Evolutionary conservation across 2,329 filamentous ascomycete genomes (phyloP), one percentile per base, ranked within the genome.

Genomic region (Aspergillus sclerotialis): DNA sequence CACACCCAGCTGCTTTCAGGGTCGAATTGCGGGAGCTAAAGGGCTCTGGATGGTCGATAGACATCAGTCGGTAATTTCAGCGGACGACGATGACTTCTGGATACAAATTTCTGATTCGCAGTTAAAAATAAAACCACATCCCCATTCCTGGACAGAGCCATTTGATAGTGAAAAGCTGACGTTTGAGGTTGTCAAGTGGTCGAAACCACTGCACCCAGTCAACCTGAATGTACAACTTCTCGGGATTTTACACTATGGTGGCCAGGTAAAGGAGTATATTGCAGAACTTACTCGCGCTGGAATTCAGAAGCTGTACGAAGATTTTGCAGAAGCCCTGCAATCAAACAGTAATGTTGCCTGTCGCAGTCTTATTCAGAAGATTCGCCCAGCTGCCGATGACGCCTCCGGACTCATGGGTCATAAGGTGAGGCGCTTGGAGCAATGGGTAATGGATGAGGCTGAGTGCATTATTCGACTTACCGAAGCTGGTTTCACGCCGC

Each of bases 41-140:
- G 77, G 77, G 2, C 46, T 80, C 4, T 80, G 76, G 76, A 72
- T 75, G 52, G 61, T 76, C 2, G 72, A 71, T 35, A 56, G 53
- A 4, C 50, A 60, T 44, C 55, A 37, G 46, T 61, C 52, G 6
- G 35, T 37, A 11, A 35, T 46, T 23, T 42, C 24, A 13, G 35
- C 29, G 9, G 45, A 44, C 1, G 50, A 64, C 9, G 48, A 59
- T 14, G 52, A 55, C 2, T 55, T 65, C 7, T 78, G 74, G 72
- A 74, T 81, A 14, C 58, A 75, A 28, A 68, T 81, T 11, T 68
- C 64, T 0, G 57, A 70, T 7, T 77, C 73, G 14, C 78, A 82
- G 39, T 46, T 69, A 24, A 81, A 82, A 48, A 73, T 78, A 19
- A 37, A 68, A 2, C 54, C 57, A 1, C 66, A 70, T 35, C 63